A percentile compares a stretch with the other conserved stretches of the same genome.
Evolutionary conservation across 495 filamentous ascomycete species (phyloP).

Genomic region (Xylaria palmicola): DNA sequence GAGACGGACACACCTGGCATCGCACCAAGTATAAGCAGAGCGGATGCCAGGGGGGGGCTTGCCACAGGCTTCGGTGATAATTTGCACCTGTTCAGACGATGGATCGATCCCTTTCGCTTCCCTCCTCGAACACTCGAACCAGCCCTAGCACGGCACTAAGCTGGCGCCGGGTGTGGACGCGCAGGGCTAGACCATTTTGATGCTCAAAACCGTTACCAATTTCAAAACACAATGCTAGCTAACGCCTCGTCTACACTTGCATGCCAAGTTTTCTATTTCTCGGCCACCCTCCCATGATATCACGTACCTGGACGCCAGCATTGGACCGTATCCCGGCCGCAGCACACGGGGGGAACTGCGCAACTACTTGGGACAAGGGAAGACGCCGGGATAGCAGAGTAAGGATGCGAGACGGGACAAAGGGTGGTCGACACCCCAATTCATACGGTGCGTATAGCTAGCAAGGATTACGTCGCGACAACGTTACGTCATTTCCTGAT

Average conservation of each 20-base stretch:
- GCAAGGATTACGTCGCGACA: slow-evolving; percentile 21
- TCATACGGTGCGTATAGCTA: background rate
- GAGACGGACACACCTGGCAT: slow-evolving; percentile 18
- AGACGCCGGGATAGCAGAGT: background rate
- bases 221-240: background rate
- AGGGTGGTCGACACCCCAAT: background rate
- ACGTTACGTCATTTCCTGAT: slow-evolving; percentile 31
- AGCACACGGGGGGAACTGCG: background rate
- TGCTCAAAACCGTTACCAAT: background rate
- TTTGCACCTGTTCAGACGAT: background rate
- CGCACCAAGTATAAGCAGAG: background rate
- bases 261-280: background rate
- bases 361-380: background rate
- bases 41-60: background rate
- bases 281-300: background rate
- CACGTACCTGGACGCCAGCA: background rate
- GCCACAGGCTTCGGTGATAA: background rate
- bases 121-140: background rate
- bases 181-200: background rate
- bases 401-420: background rate
- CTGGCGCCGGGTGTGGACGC: background rate
- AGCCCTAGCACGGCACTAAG: slow-evolving; percentile 1
- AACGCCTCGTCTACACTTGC: background rate
- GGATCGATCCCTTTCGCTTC: slow-evolving; percentile 2
- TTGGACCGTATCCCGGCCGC: background rate